Conservation (phyloP, 1,139 yeast species). For the Geotrichum fermentans region DNA sequence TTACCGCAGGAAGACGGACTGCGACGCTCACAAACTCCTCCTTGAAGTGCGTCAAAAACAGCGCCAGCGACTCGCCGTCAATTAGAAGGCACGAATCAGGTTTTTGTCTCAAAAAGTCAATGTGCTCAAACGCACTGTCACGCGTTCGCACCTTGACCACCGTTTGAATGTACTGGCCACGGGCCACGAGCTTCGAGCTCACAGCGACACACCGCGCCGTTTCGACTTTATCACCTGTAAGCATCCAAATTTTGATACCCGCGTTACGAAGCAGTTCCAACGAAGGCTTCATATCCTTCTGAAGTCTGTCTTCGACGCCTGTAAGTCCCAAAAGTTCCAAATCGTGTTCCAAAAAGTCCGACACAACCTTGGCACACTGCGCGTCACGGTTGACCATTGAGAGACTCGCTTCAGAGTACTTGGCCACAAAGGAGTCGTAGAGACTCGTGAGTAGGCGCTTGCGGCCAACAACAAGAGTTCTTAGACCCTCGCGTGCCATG, state of each 20-base stretch:
- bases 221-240: conserved; percentile 97
- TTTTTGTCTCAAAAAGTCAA: conserved; percentile 65
- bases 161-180: conserved; percentile 91
- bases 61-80: conserved; percentile 86
- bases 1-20: conserved; percentile 77
- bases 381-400: conserved; percentile 76
- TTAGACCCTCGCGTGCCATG: conserved; percentile 96
- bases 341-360: conserved; percentile 70
- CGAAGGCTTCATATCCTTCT: conserved; percentile 83
- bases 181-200: conserved; percentile 82
- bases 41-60: conserved; percentile 58
- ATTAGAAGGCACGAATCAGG: conserved; percentile 75
- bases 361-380: conserved; percentile 62
- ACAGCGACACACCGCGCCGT: conserved; percentile 96
- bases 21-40: conserved; percentile 75
- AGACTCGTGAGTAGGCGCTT: conserved; percentile 54
- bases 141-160: conserved; percentile 52
- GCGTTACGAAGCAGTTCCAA: conserved; percentile 91
- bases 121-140: conserved; percentile 55
- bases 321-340: conserved; percentile 86
- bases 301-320: conserved; percentile 95
- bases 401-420: conserved; percentile 67
- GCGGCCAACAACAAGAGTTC: conserved; percentile 89
- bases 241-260: conserved; percentile 97
- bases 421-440: conserved; percentile 61